A percentile compares a stretch with the other conserved stretches of the same genome.
These are phyloP conservation scores for Leccinum rimulosum DNA, from an alignment of 768 basidiomycete species.

Conservation along the genomic window DNA sequence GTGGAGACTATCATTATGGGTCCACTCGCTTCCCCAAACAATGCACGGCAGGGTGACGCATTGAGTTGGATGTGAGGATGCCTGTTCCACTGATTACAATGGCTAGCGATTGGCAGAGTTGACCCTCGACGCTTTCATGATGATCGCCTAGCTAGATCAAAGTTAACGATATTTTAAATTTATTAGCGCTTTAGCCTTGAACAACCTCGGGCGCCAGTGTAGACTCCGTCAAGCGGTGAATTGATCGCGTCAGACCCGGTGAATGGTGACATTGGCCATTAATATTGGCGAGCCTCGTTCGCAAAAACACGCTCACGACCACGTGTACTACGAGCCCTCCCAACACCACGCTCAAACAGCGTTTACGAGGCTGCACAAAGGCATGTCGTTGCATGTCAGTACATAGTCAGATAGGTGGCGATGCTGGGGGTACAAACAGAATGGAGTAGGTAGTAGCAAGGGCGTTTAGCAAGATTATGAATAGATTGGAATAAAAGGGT, in stretches of 20 bases:
- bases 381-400: neutral
- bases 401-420: neutral
- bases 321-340: neutral
- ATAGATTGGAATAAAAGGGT: neutral
- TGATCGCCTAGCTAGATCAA: no score
- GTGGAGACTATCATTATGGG: neutral
- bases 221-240: neutral
- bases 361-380: conserved; percentile 1
- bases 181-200: no score
- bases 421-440: neutral
- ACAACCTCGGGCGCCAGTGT: neutral
- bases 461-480: conserved; percentile 18
- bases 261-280: neutral
- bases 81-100: neutral
- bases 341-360: conserved; percentile 6
- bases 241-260: neutral
- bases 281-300: neutral
- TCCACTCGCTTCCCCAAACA: neutral
- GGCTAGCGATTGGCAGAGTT: neutral
- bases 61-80: neutral
- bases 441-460: neutral
- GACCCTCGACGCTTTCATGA: neutral
- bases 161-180: no score
- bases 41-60: neutral
- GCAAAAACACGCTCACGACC: neutral